Evolutionary conservation across 1,139 yeast genomes (phyloP).

Genomic region (Candida glucosophila): DNA sequence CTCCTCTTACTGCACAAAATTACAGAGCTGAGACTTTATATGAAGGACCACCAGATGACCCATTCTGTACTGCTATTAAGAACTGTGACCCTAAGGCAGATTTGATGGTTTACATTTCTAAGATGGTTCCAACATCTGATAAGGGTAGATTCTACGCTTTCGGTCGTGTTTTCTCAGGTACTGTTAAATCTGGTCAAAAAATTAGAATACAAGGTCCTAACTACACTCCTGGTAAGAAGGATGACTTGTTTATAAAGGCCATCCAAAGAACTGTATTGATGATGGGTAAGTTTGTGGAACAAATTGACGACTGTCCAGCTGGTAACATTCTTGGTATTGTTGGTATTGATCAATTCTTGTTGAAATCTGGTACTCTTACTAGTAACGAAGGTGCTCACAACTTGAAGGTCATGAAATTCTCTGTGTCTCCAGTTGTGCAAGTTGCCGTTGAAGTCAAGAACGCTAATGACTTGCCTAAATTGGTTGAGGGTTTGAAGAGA

Average conservation of each 20-base stretch:
- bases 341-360: slow-evolving; percentile 99
- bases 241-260: slow-evolving; percentile 93
- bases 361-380: slow-evolving; percentile 98
- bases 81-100: slow-evolving; percentile 99
- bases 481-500: slow-evolving; percentile 99
- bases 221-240: slow-evolving; percentile 98
- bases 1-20: slow-evolving; percentile 97
- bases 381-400: slow-evolving; percentile 96
- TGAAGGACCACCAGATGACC: slow-evolving; percentile 98
- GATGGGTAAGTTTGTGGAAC: slow-evolving; percentile 99
- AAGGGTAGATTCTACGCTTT: slow-evolving; percentile 99
- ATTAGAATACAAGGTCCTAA: slow-evolving; percentile 99
- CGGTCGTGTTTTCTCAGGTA: slow-evolving; percentile 99
- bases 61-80: slow-evolving; percentile 84
- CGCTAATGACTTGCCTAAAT: slow-evolving; percentile 98
- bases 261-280: slow-evolving; percentile 98
- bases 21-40: slow-evolving; percentile 99
- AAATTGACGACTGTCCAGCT: slow-evolving; percentile 99
- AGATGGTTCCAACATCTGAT: slow-evolving; percentile 99
- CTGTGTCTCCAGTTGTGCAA: slow-evolving; percentile 99
- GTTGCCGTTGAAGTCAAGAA: slow-evolving; percentile 99
- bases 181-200: slow-evolving; percentile 97
- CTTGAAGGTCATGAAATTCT: slow-evolving; percentile 99
- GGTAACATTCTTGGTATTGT: slow-evolving; percentile 99
- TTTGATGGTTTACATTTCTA: slow-evolving; percentile 98